Evolutionary conservation across 148 eudicot species (phyloP), one percentile per base, ranked within the genome.

Genomic region (Arctostaphylos glauca): DNA sequence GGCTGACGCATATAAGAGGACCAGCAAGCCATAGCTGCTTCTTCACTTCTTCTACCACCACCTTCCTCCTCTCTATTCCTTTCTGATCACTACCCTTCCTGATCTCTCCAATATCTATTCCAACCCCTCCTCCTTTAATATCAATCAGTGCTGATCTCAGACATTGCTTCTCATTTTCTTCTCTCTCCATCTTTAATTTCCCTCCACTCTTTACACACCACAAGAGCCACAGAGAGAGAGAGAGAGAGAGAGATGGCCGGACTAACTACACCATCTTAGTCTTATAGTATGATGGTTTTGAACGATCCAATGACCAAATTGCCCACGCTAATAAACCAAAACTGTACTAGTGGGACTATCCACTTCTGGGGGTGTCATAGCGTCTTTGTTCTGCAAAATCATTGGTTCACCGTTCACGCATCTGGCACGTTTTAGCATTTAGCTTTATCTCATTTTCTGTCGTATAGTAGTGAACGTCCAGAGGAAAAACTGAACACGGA

Each of bases 21-120:
- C 92, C 93, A 19, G 94, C 92, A 4, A 92, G 77, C 94, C 92
- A 88, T 84, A 90, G 8, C 86, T 91, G 94, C 84, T 82, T 85
- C 88, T 87, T 91, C 83, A 89, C 87, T 88, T 92, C 95, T 49
- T 87, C 87, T 12, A 85, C 53, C 76, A 83, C 74, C 41, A 6
- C 59, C 71, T 72, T 71, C 52, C 83, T 82, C 73, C 52, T 87
- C 47, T 46, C 38, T 9, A 77, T 77, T 8, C 62, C 47, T 21
- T 54, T 77, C 64, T 77, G 15, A 43, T 9, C 18, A 8, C 16
- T 50, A 16, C 5, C 31, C 9, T 41, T 23, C 46, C 46, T 76
- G 9, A 48, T 50, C 31, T 50, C 15, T 9, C 14, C 59, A n/a
- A n/a, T n/a, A 50, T n/a, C 5, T 31, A 52, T 41, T 19, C 44